A percentile compares a stretch with the other conserved stretches of the same genome.
Conservation (phyloP, 2,329 filamentous ascomycete genomes). For the Verticillium isaacii region DNA sequence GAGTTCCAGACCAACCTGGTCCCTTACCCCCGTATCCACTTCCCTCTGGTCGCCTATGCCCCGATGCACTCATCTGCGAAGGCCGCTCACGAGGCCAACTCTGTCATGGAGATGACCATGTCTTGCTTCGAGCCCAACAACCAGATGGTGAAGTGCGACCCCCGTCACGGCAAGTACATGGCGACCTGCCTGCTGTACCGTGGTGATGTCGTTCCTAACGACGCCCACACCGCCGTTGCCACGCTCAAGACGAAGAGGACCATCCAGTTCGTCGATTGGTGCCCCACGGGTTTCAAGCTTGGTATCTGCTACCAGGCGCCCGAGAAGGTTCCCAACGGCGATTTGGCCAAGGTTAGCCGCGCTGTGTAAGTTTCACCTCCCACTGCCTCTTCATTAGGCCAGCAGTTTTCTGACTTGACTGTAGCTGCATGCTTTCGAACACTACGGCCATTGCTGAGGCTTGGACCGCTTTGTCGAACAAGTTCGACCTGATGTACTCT, state of each 20-base stretch:
- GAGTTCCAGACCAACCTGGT: constrained; percentile 99
- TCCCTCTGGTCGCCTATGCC: constrained; percentile 94
- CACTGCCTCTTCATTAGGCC: background rate
- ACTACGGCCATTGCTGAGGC: constrained; percentile 98
- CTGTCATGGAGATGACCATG: constrained; percentile 96
- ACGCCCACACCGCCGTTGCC: constrained; percentile 86
- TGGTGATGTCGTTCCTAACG: constrained; percentile 95
- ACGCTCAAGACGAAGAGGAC: constrained; percentile 99
- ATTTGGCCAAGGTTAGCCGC: constrained; percentile 95
- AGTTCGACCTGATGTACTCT: constrained; percentile 99
- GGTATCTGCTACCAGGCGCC: constrained; percentile 99
- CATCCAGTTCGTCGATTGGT: constrained; percentile 99
- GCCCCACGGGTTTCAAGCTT: constrained; percentile 99
- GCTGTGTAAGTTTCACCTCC: constrained; percentile 71
- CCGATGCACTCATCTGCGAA: constrained; percentile 93
- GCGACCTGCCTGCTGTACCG: constrained; percentile 97
- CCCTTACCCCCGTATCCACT: constrained; percentile 98
- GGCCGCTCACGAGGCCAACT: constrained; percentile 96
- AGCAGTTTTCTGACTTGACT: background rate
- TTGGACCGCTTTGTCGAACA: constrained; percentile 92
- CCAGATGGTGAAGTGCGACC: constrained; percentile 99
- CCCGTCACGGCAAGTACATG: constrained; percentile 99
- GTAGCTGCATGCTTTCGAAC: constrained; percentile 95
- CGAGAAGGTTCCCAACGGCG: constrained; percentile 91
- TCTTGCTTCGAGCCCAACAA: constrained; percentile 99